These are phyloP conservation scores for Xylaria curta DNA, from an alignment of 495 filamentous ascomycete genomes.

Conservation along the genomic window DNA sequence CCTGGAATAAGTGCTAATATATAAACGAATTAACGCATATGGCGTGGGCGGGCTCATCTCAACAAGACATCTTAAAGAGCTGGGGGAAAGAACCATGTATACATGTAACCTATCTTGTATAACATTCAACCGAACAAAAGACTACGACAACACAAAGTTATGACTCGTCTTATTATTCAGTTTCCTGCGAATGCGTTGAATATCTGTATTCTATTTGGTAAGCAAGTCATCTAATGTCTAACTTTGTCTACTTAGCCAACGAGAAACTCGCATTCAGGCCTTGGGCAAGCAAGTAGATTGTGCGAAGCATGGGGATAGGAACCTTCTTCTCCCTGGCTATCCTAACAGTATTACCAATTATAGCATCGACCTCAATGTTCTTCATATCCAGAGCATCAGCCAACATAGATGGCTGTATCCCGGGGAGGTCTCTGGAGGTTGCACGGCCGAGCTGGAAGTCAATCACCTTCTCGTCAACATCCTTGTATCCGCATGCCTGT, in stretches of 20 bases:
- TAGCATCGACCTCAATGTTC: slow-evolving; percentile 58
- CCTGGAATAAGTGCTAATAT: slow-evolving; percentile 73
- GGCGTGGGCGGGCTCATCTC: slow-evolving; percentile 22
- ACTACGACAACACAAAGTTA: slow-evolving; percentile 25
- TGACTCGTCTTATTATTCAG: neutral
- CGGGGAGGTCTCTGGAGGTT: slow-evolving; percentile 36
- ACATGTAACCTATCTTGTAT: slow-evolving; percentile 46
- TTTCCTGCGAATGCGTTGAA: neutral
- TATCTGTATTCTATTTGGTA: neutral
- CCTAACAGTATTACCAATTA: slow-evolving; percentile 58
- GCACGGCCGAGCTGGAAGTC: slow-evolving; percentile 47
- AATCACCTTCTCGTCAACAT: slow-evolving; percentile 47
- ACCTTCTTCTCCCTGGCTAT: slow-evolving; percentile 51
- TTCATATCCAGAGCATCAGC: slow-evolving; percentile 49
- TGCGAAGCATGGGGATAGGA: slow-evolving; percentile 50
- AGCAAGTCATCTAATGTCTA: neutral
- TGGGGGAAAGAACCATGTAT: slow-evolving; percentile 31
- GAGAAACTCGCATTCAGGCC: slow-evolving; percentile 39
- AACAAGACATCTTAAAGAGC: slow-evolving; percentile 22
- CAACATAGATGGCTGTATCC: slow-evolving; percentile 57
- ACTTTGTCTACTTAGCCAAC: slow-evolving; percentile 16
- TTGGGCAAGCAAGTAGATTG: slow-evolving; percentile 47
- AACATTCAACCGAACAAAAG: slow-evolving; percentile 32
- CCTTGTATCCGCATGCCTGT: slow-evolving; percentile 48
- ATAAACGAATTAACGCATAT: slow-evolving; percentile 2